A percentile compares a stretch with the other conserved stretches of the same genome.
Evolutionary conservation across 441 rosid species (phyloP).

Genomic region (Bruguiera hainesii): DNA sequence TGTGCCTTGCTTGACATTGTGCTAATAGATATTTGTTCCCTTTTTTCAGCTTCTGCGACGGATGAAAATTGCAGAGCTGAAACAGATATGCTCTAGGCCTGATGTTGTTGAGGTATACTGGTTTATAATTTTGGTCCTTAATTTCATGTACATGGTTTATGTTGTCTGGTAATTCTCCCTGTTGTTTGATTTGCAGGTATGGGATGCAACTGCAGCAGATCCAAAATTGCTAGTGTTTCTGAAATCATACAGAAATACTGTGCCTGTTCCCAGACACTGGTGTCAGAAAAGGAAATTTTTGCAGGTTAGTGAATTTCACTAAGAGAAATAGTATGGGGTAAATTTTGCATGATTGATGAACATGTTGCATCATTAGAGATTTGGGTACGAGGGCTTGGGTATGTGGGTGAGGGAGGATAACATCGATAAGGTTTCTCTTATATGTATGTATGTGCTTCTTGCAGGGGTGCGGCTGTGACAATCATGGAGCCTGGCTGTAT

Average conservation of each 20-base stretch:
- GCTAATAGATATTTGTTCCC: not conserved
- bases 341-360: constrained; percentile 46
- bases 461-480: constrained; percentile 95
- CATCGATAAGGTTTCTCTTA: constrained; percentile 87
- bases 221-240: constrained; percentile 92
- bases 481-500: constrained; percentile 95
- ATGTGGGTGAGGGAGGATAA: constrained; percentile 56
- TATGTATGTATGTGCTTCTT: constrained; percentile 97
- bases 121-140: not conserved
- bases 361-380: constrained; percentile 38
- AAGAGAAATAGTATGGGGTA: constrained; percentile 23
- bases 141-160: not conserved
- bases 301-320: constrained; percentile 68
- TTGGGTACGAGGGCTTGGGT: constrained; percentile 44
- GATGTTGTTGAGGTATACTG: constrained; percentile 95
- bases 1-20: not conserved
- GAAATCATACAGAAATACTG: constrained; percentile 91
- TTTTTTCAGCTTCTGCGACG: constrained; percentile 71
- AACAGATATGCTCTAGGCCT: constrained; percentile 90
- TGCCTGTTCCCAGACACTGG: constrained; percentile 99
- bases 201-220: constrained; percentile 98
- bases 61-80: constrained; percentile 96
- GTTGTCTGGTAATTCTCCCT: not conserved
- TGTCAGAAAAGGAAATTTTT: constrained; percentile 96
- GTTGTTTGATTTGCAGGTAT: constrained; percentile 52